These are phyloP conservation scores for Hylodesmum podocarpum DNA, from an alignment of 306 rosid genomes.

Conservation along the genomic window DNA sequence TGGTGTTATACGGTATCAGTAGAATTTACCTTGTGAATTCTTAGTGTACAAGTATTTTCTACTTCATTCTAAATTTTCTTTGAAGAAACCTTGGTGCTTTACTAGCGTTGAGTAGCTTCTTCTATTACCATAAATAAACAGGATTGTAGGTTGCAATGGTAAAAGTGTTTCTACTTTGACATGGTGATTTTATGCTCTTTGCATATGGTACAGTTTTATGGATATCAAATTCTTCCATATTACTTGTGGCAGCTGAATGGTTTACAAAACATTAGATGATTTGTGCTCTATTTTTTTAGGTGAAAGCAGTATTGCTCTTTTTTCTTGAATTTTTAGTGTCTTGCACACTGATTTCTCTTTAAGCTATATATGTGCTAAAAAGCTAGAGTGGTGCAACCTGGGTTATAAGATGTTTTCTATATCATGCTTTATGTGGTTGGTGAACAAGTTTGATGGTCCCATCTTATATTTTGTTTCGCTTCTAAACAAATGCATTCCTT, in stretches of 20 bases:
- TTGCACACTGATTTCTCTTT: not conserved
- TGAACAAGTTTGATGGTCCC: conserved; percentile 2
- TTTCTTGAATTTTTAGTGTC: not conserved
- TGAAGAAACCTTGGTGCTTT: not conserved
- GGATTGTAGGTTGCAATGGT: not conserved
- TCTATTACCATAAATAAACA: not conserved
- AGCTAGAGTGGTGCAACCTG: not conserved
- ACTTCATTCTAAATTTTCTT: not conserved
- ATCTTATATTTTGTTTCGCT: conserved; percentile 25
- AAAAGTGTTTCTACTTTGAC: not conserved
- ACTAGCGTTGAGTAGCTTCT: not conserved
- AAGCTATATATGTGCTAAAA: not conserved
- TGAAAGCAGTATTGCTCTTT: not conserved
- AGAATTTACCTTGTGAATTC: not conserved
- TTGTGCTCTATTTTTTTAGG: not conserved
- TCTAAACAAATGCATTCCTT: conserved; percentile 14
- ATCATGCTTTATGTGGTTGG: not conserved
- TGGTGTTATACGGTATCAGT: not conserved
- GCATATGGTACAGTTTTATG: not conserved
- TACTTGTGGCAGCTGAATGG: not conserved
- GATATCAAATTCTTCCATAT: not conserved
- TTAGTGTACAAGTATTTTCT: not conserved
- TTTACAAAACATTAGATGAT: not conserved
- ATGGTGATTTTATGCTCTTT: not conserved
- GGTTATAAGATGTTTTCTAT: conserved; percentile 18